phyloP scores from a whole-genome alignment of 2,329 filamentous ascomycete species.

The Diaporthe caulivora region DNA sequence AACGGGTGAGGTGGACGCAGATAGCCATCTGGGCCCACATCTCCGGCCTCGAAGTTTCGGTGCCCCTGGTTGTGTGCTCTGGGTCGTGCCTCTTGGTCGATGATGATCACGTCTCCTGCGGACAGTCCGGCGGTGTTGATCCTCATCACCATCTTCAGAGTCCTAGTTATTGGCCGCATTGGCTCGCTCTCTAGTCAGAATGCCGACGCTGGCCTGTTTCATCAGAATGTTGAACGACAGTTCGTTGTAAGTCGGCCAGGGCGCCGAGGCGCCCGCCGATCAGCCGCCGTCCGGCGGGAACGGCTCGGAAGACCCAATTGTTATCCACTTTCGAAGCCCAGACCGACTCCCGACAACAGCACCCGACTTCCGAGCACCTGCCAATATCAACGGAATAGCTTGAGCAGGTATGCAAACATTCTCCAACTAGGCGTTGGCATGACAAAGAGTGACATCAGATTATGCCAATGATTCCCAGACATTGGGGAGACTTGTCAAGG shows the following conservation, averaged over 20 bases:
- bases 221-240: neutral
- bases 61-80: neutral
- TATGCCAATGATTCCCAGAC: neutral
- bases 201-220: neutral
- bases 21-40: neutral
- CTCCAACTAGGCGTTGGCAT: constrained; percentile 23
- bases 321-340: constrained; percentile 16
- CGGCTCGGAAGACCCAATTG: constrained; percentile 9
- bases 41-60: neutral
- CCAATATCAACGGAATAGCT: neutral
- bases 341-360: constrained; percentile 21
- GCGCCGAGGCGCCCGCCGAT: constrained; percentile 13
- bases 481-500: neutral
- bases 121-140: neutral
- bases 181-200: neutral
- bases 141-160: neutral
- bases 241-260: neutral
- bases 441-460: constrained; percentile 28
- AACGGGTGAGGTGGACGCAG: constrained; percentile 1
- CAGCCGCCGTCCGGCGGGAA: constrained; percentile 22
- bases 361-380: constrained; percentile 29
- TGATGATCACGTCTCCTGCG: neutral
- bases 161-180: neutral
- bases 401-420: constrained; percentile 6
- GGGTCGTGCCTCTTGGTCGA: neutral